A percentile compares a stretch with the other conserved stretches of the same genome.
Evolutionary conservation across 129 eudicot genomes (phyloP).

Genomic region (Smallanthus sonchifolius): DNA sequence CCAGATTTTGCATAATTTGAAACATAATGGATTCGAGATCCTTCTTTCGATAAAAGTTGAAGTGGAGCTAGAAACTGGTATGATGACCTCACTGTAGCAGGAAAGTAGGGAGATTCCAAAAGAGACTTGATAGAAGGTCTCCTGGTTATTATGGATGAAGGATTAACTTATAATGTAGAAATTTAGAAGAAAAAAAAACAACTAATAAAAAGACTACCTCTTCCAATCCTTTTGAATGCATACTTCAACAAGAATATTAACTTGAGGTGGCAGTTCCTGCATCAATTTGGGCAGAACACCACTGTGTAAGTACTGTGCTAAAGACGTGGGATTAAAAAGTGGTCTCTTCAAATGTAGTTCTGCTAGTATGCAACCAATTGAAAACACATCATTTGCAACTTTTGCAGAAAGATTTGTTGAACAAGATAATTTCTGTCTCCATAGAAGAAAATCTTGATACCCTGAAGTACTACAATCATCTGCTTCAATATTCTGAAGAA

Average conservation of each 20-base stretch:
- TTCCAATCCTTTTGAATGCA: slow-evolving; percentile 80
- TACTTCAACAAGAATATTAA: slow-evolving; percentile 63
- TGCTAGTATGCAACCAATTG: slow-evolving; percentile 84
- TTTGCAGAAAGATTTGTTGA: slow-evolving; percentile 31
- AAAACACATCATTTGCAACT: slow-evolving; percentile 69
- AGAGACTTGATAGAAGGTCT: slow-evolving; percentile 81
- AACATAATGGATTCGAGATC: slow-evolving; percentile 72
- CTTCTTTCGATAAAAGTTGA: slow-evolving; percentile 68
- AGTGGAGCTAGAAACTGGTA: slow-evolving; percentile 86
- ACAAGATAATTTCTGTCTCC: slow-evolving; percentile 49
- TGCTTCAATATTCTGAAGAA: slow-evolving; percentile 69
- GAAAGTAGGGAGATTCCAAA: slow-evolving; percentile 92
- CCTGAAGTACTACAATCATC: slow-evolving; percentile 57
- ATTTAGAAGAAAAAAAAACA: not conserved
- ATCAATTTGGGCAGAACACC: slow-evolving; percentile 63
- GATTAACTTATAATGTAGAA: not conserved
- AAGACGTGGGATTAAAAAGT: slow-evolving; percentile 64
- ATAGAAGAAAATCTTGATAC: slow-evolving; percentile 79
- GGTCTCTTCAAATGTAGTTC: slow-evolving; percentile 79
- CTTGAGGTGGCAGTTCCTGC: slow-evolving; percentile 65
- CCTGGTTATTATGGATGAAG: slow-evolving; percentile 37
- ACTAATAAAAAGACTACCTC: slow-evolving; percentile 43
- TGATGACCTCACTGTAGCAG: slow-evolving; percentile 66
- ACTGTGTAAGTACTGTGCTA: slow-evolving; percentile 48
- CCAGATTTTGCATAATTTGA: slow-evolving; percentile 75